A percentile compares a stretch with the other conserved stretches of the same genome.
phyloP scores from a whole-genome alignment of 176 grass and related monocot genomes.

The Musa itinerans region DNA sequence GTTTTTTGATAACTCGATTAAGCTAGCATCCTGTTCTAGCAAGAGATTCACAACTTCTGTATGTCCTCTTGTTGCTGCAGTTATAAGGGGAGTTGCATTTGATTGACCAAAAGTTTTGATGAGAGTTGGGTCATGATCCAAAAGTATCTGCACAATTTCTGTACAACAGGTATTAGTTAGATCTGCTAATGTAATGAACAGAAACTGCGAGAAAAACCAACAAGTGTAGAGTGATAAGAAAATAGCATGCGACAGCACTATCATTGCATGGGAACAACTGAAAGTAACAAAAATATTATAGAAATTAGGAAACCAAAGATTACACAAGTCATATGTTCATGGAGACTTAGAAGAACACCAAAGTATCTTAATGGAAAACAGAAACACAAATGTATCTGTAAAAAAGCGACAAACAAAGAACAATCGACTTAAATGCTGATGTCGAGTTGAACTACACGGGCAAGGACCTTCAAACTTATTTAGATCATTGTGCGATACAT shows the following conservation, averaged over 20 bases:
- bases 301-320: slow-evolving; percentile 3
- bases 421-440: too few relatives aligned
- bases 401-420: too few relatives aligned
- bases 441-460: too few relatives aligned
- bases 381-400: neutral
- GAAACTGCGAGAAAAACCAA: neutral
- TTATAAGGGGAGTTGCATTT: slow-evolving; percentile 85
- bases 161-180: slow-evolving; percentile 12
- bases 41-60: slow-evolving; percentile 67
- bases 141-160: slow-evolving; percentile 77
- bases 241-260: neutral
- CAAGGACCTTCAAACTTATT: too few relatives aligned
- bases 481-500: too few relatives aligned
- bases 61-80: slow-evolving; percentile 68
- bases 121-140: slow-evolving; percentile 66
- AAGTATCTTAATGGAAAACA: neutral
- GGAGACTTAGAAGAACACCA: neutral
- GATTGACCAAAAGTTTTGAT: slow-evolving; percentile 80
- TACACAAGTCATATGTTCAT: neutral
- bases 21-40: slow-evolving; percentile 49
- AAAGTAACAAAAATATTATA: neutral
- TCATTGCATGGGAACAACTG: neutral
- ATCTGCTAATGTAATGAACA: neutral
- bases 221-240: neutral
- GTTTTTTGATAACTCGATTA: slow-evolving; percentile 54